Percentiles rank a stretch among this genome's conserved stretches.
Evolutionary conservation across 306 rosid genomes (phyloP).

Genomic region (Lablab purpureus): DNA sequence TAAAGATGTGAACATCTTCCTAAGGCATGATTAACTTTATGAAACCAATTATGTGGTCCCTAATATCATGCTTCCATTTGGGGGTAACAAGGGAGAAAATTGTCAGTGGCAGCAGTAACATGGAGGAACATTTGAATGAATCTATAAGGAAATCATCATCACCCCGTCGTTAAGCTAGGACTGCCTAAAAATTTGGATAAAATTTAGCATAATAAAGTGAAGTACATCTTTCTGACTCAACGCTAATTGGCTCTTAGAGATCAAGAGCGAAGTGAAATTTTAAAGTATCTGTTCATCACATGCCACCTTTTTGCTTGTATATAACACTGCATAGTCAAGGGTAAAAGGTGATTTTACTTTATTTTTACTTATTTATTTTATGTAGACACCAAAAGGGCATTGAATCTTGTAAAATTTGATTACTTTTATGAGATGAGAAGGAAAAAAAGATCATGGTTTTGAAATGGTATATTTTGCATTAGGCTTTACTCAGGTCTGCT

Average conservation of each 20-base stretch:
- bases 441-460: constrained; percentile 50
- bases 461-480: constrained; percentile 42
- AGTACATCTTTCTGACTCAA: constrained; percentile 49
- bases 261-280: constrained; percentile 48
- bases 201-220: constrained; percentile 51
- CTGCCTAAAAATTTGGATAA: constrained; percentile 52
- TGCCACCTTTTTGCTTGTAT: constrained; percentile 53
- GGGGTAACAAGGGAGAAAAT: constrained; percentile 66
- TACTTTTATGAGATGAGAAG: constrained; percentile 47
- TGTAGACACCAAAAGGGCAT: constrained; percentile 51
- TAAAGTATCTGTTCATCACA: constrained; percentile 61
- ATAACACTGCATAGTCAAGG: constrained; percentile 39
- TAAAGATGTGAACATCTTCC: constrained; percentile 48
- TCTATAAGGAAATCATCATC: constrained; percentile 59
- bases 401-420: constrained; percentile 53
- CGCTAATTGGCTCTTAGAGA: constrained; percentile 58
- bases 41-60: constrained; percentile 81
- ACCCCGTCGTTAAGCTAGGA: constrained; percentile 69
- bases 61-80: constrained; percentile 64
- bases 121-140: constrained; percentile 62
- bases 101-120: constrained; percentile 69
- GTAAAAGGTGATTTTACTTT: constrained; percentile 36
- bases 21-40: constrained; percentile 68
- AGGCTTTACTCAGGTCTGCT: constrained; percentile 47
- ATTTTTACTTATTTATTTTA: not conserved